Conservation (phyloP, 331 rosid genomes). For the Stylosanthes scabra region DNA sequence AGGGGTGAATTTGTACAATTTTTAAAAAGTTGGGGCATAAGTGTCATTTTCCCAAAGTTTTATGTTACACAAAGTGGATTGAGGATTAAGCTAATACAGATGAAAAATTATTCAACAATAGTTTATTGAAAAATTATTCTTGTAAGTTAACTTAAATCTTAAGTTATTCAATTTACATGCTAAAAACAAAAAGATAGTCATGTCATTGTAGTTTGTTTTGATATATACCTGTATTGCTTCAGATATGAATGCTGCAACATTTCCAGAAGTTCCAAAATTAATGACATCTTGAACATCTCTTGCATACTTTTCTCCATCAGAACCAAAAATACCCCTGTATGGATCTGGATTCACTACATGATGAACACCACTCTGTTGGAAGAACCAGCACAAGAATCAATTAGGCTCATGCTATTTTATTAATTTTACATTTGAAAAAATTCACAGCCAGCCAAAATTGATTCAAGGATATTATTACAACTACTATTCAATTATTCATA, state of each 20-base stretch:
- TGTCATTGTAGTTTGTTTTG: too few species aligned
- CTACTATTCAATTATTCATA: too few species aligned
- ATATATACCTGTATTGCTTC: conserved; percentile 84
- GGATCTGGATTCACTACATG: conserved; percentile 96
- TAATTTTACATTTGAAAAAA: background rate
- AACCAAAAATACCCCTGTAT: conserved; percentile 89
- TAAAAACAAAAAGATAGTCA: too few species aligned
- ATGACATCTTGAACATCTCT: conserved; percentile 84
- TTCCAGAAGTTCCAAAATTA: conserved; percentile 90
- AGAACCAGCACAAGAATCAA: conserved; percentile 24
- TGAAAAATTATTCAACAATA: too few species aligned
- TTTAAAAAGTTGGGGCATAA: too few species aligned
- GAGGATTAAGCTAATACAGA: background rate
- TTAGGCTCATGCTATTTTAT: conserved; percentile 2
- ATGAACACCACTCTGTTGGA: conserved; percentile 84
- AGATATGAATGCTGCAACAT: conserved; percentile 83
- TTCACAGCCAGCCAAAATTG: too few species aligned
- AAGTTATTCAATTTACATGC: too few species aligned
- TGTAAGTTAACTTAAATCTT: too few species aligned
- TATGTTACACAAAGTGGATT: background rate
- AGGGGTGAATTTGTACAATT: too few species aligned
- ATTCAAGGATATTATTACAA: too few species aligned
- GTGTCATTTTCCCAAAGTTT: too few species aligned
- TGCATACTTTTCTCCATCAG: conserved; percentile 92
- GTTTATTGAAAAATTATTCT: too few species aligned